Base-by-base conservation (phyloP, 2,329 filamentous ascomycete species). In the Biscogniauxia sp. region DNA sequence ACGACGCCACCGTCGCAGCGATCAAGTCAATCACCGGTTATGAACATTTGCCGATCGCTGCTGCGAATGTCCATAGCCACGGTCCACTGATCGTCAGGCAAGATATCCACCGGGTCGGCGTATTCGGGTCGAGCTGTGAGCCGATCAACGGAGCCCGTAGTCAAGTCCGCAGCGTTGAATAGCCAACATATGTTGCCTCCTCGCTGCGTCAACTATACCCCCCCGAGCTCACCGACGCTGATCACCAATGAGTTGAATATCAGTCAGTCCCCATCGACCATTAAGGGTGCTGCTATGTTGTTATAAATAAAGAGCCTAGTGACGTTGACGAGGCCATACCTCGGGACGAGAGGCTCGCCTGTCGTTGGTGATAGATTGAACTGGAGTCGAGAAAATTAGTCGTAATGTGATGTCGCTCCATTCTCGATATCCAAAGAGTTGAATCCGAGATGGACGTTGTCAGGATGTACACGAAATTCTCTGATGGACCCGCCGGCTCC, bases 401-500 rank as follows among this genome's bases (percentile, higher is more conserved):
- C 68, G 15, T 69, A 52, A 41, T 73, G 60, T 3, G 61, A 66
- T 11, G 73, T 59, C 55, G 75, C 64, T 11, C 68, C 69, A 19
- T 61, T 58, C 2, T 54, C 56, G 4, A 51, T 55, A 17, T 66
- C 71, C 56, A 79, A 77, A 0, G 75, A 74, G 64, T 74, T 80
- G 65, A 74, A 80, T 4, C 74, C 77, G 5, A 82, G 64, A 56
- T 81, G 79, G 0, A 70, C 64, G 45, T 80, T 69, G 45, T 82
- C 79, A 0, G 79, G 78, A 60, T 82, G 78, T 7, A 82, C 59
- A 15, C 78, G 78, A 25, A 81, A 64, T 64, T 81, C 80, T 3
- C 79, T 74, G 1, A 76, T 69, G 3, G 51, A 55, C 0, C 75
- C 76, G 4, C 75, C 73, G 4, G 68, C 56, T 5, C 68, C 70